A percentile compares a stretch with the other conserved stretches of the same genome.
These are phyloP conservation scores for Tolypocladium nubicola DNA, from an alignment of 2,329 filamentous ascomycete genomes.

Conservation along the genomic window DNA sequence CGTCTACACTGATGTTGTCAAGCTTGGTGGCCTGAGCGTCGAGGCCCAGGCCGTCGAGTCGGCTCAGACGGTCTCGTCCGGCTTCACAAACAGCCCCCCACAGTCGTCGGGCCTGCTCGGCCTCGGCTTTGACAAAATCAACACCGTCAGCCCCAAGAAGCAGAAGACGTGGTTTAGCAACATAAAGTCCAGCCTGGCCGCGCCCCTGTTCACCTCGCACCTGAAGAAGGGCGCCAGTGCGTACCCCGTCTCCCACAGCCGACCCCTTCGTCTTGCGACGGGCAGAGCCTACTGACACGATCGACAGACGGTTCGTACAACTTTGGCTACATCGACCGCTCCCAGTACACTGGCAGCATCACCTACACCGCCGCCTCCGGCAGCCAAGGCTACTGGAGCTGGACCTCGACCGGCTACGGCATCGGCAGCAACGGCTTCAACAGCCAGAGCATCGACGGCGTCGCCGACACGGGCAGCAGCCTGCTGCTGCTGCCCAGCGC, in stretches of 20 bases:
- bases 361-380: constrained; percentile 47
- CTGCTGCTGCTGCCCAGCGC: constrained; percentile 46
- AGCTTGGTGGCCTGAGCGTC: not conserved
- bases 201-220: not conserved
- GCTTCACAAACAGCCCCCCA: not conserved
- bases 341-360: constrained; percentile 52
- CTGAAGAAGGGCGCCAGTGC: not conserved
- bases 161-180: not conserved
- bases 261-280: not conserved
- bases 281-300: not conserved
- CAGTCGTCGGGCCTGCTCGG: not conserved
- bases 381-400: constrained; percentile 53
- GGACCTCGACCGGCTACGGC: constrained; percentile 11
- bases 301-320: not conserved
- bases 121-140: not conserved
- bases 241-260: not conserved
- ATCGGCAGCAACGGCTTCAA: constrained; percentile 7
- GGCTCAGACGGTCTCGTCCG: not conserved
- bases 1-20: not conserved
- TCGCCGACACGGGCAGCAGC: constrained; percentile 51
- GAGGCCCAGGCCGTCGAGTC: not conserved
- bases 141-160: not conserved
- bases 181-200: not conserved
- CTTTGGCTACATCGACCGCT: constrained; percentile 58
- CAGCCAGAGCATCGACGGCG: constrained; percentile 25